Conservation (phyloP, 2,329 filamentous ascomycete species). For the Cladosporium halotolerans region DNA sequence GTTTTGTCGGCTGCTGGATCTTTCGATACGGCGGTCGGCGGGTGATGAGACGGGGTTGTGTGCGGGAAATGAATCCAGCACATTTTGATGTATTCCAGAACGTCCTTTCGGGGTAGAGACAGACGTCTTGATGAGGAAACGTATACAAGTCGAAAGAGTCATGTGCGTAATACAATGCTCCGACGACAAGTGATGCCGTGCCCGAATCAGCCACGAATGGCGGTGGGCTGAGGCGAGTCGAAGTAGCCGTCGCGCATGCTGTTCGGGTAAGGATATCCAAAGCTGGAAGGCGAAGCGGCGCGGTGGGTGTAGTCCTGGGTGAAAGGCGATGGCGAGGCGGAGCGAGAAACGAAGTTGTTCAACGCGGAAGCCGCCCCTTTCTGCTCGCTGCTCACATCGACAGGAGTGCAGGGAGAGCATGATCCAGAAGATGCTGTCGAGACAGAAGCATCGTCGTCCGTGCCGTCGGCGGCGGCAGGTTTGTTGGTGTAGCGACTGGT, state of each 20-base stretch:
- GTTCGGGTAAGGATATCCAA: conserved; percentile 32
- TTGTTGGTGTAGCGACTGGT: background rate
- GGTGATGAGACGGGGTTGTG: too few species aligned
- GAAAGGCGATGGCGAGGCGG: conserved; percentile 25
- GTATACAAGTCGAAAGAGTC: too few species aligned
- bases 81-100: too few species aligned
- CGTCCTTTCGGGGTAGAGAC: too few species aligned
- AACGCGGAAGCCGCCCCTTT: conserved; percentile 16
- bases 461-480: conserved; percentile 18
- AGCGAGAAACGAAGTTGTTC: conserved; percentile 24
- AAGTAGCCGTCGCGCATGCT: conserved; percentile 28
- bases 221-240: conserved; percentile 29
- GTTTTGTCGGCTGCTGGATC: too few species aligned
- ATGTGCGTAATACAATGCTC: too few species aligned
- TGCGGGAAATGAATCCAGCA: too few species aligned
- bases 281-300: conserved; percentile 28
- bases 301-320: conserved; percentile 22
- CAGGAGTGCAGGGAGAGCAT: conserved; percentile 22
- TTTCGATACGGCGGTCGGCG: too few species aligned
- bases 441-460: conserved; percentile 11
- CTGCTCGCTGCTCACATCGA: conserved; percentile 22
- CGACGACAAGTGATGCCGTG: background rate
- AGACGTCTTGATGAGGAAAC: too few species aligned
- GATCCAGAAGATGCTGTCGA: conserved; percentile 21
- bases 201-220: conserved; percentile 28